Evolutionary conservation across 768 basidiomycete species (phyloP), one percentile per base, ranked within the genome.

Genomic region (Rhodocollybia butyracea): DNA sequence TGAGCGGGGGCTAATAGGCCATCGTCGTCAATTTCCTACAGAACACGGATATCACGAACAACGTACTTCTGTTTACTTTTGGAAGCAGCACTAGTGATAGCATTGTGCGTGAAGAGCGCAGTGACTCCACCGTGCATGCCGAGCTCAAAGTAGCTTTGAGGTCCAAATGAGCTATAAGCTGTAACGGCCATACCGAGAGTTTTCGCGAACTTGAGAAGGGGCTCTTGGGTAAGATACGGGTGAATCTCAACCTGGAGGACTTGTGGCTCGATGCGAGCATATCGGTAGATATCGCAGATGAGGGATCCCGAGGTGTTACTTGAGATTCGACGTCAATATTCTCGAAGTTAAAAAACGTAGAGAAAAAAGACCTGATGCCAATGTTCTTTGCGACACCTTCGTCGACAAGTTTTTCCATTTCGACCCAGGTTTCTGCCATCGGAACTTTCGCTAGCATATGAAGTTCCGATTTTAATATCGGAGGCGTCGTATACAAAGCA

Each of bases 361-460:
- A 47, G 21, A 67, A 38, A 13, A 26, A 12, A 29, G 61, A 83
- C 86, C 85, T 86, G 60, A 91, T 64, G 55, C 91, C 94, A 60
- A 95, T 91, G 65, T 92, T 88, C 75, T 82, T 90, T 10, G 75
- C 82, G 38, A 86, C 67, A 7, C 86, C 85, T 40, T 78, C 76
- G 59, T 90, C 86, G 45, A 86, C 85, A 21, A 94, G 79, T 57
- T 78, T 75, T 70, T 96, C 94, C 84, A 96, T 81, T 15, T 81
- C 89, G 39, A 69, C 65, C 91, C 91, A 95, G 17, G 94, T 95
- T 73, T 91, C 87, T 61, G 85, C 83, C 67, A 90, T 80, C 36
- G 87, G 85, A 0, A 81, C 83, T 48, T 85, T 84, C 60, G 81
- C 81, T 85, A 59, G 41, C 42, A 42, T 32, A 0, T 17, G 10